Evolutionary conservation across 1,284 basidiomycete species (phyloP), one percentile per base, ranked within the genome.

Genomic region (Sporisorium exsertum): DNA sequence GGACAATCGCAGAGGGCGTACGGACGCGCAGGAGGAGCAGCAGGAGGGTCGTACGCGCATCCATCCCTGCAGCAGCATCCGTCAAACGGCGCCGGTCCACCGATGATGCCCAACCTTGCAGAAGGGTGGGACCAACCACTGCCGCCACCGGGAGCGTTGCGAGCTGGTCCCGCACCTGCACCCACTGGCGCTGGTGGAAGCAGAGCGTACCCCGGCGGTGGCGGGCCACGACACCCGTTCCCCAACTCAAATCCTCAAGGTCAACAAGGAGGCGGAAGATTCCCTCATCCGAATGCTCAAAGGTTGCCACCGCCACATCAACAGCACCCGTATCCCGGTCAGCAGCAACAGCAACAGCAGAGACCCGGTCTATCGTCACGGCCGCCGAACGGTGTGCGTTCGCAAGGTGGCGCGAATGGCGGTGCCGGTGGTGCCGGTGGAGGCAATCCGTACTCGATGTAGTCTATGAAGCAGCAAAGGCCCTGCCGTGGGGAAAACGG

Each of bases 271-370:
- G 50, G 50, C 22, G 29, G 40, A 1, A 49, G 53, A 29, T 64
- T 51, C 47, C 42, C 64, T 2, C 58, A 66, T 37, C 64, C 58
- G 5, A 50, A 56, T 18, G 35, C 32, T 47, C 45, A 47, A 18
- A 22, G 45, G 16, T 2, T 43, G 40, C n/a, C n/a, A 15, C n/a
- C 37, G 16, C 5, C 45, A 13, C 45, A 47, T 1, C 29, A 51
- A 46, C 37, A n/a, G 22, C 42, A 29, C 7, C 37, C 47, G 33
- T 22, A 59, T n/a, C 51, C 51, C 0, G 15, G 16, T 42, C 45
- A 15, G 22, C 59, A 26, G 37, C 58, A 27, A 32, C 58, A 37
- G n/a, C 43, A 42, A 33, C 24, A 29, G 26, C 24, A 27, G 24
- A 24, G 40, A 9, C 22, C 33, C 24, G 46, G 15, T 10, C 22